Base-by-base conservation (phyloP, 805 yeast genomes). In the Sugiyamaella valdiviana region DNA sequence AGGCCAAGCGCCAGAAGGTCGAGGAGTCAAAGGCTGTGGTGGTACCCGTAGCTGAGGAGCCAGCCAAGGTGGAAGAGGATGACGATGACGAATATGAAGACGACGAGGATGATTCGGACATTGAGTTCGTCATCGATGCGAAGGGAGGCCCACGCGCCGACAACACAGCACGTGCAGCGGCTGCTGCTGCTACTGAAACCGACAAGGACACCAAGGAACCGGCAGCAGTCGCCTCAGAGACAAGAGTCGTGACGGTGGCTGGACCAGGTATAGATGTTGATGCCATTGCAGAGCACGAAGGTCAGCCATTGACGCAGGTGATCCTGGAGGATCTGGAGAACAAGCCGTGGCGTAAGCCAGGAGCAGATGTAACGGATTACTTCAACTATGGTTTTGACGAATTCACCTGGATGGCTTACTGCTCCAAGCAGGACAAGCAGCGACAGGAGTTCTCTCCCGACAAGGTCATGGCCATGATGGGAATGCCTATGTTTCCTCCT, bases 281-380 rank as follows among this genome's bases (percentile, higher is more conserved):
- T 57, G 77, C 77, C 38, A 80, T 84, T 16, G 95, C 88, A 1
- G 80, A 76, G 52, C 75, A 75, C 51, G 84, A 89, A 45, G 97
- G 95, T 2, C 75, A 79, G 57, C 95, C 95, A 3, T 71, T 93
- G 43, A 86, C 95, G 0, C 80, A 84, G 56, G 74, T 91, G 10
- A 83, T 85, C 51, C 74, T 91, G 9, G 91, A 84, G 51, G 83
- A 82, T 46, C 69, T 90, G 43, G 88, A 86, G 55, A 95, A 89
- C 56, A 95, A 95, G 69, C 99, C 99, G 6, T 93, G 99, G 99
- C 78, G 99, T 63, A 81, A 85, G 55, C 97, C 98, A 1, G 99
- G 98, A 36, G 95, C 96, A 2, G 97, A 93, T 67, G 69, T 87
- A 37, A 78, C 95, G 6, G 98, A 93, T 65, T 95, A 89, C 66